Evolutionary conservation across 495 filamentous ascomycete genomes (phyloP).

Genomic region (Penicillium robsamsonii): DNA sequence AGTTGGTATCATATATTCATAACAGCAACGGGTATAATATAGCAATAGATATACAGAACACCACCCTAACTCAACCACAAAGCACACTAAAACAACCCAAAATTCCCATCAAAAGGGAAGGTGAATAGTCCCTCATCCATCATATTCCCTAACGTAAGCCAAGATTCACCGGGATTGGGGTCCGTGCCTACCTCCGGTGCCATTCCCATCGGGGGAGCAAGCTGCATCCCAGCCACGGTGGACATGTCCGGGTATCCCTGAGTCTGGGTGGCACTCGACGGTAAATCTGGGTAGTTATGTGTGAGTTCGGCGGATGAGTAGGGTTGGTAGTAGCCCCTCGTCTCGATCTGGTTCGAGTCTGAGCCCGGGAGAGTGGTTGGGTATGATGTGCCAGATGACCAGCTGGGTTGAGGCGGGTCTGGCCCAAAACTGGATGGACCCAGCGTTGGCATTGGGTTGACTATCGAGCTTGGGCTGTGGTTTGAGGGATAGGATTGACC

Average conservation of each 20-base stretch:
- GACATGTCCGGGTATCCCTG: conserved; percentile 20
- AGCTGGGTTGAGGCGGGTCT: not conserved
- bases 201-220: conserved; percentile 23
- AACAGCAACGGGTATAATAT: not conserved
- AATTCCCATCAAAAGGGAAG: conserved; percentile 31
- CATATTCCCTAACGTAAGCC: conserved; percentile 37
- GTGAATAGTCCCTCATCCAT: conserved; percentile 39
- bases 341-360: conserved; percentile 10
- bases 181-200: conserved; percentile 31
- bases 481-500: conserved; percentile 16
- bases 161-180: conserved; percentile 27
- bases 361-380: not conserved
- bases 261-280: not conserved
- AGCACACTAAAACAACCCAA: conserved; percentile 5
- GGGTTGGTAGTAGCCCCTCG: conserved; percentile 16
- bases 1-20: not conserved
- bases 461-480: conserved; percentile 5
- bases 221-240: conserved; percentile 12
- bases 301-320: conserved; percentile 12
- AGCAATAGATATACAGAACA: not conserved
- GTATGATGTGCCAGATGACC: conserved; percentile 3
- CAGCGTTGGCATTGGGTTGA: conserved; percentile 2
- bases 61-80: not conserved
- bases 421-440: conserved; percentile 1
- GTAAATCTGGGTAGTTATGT: conserved; percentile 9